Percentiles rank a stretch among this genome's conserved stretches.
Evolutionary conservation across 768 basidiomycete genomes (phyloP).

Genomic region (Phylloporus sp.): DNA sequence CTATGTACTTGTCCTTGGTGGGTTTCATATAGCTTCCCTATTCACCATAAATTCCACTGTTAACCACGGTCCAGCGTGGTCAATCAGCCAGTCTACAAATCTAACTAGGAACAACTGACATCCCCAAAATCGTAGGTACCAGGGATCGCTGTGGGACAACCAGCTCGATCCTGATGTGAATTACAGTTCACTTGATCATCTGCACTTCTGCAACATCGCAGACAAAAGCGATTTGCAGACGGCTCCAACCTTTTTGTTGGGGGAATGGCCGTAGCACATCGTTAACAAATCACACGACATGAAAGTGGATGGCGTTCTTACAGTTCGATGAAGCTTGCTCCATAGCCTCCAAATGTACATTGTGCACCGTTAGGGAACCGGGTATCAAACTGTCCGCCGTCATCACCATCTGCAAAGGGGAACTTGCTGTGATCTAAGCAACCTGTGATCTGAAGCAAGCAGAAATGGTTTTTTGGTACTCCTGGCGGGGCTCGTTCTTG

Average conservation of each 20-base stretch:
- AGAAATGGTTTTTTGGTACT: neutral
- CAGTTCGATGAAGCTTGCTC: conserved; percentile 51
- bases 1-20: too few species aligned
- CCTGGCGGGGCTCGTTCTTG: neutral
- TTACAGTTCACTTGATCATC: conserved; percentile 49
- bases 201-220: conserved; percentile 41
- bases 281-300: neutral
- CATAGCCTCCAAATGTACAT: conserved; percentile 48
- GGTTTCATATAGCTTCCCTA: neutral
- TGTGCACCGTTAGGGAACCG: conserved; percentile 53
- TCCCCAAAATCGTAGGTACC: conserved; percentile 45
- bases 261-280: neutral
- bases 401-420: conserved; percentile 34
- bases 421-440: conserved; percentile 31
- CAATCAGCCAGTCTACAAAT: conserved; percentile 6
- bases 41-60: neutral
- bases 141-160: conserved; percentile 42
- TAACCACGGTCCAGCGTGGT: conserved; percentile 16
- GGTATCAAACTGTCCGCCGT: conserved; percentile 48
- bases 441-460: conserved; percentile 34
- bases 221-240: conserved; percentile 42
- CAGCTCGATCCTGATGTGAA: conserved; percentile 45
- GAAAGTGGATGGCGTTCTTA: conserved; percentile 19
- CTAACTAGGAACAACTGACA: conserved; percentile 31
- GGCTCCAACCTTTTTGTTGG: conserved; percentile 41